Base-by-base conservation (phyloP, 805 yeast species). In the Candida sphagnicola region DNA sequence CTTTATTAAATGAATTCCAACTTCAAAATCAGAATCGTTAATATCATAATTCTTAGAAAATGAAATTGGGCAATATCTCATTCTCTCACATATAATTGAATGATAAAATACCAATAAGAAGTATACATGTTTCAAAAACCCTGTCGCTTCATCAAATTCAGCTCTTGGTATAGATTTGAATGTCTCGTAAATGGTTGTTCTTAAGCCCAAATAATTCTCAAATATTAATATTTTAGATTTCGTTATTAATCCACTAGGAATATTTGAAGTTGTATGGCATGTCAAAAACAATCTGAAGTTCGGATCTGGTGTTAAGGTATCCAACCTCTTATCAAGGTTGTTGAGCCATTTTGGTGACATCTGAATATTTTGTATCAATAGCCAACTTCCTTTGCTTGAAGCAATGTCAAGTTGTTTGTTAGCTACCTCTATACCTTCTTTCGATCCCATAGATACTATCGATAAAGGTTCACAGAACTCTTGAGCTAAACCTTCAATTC, bases 301-400 rank as follows among this genome's bases (percentile, higher is more conserved):
- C 0, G 52, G 35, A 4, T 62, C 54, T 0, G 56, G 47, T 1
- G 44, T 40, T 1, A 64, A 34, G 2, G 54, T 47, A 21, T 62
- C 68, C 32, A 79, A 54, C n/a, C 56, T 52, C 47, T 72, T 76
- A 35, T 71, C 80, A 14, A 85, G 57, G 8, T 64, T 51, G 11
- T 71, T 75, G 18, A 85, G 61, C 88, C 95, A 83, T 3, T 53
- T 56, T 1, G 74, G 62, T 0, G 93, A 77, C 70, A 84, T 73
- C 42, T 91, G 96, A 10, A 86, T 65, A 51, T 90, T 90, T 53
- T 91, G 95, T 21, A 91, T 57, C 19, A 90, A 49, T 0, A 91
- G 57, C 96, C 96, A 88, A 1, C 56, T 49, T 0, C 86, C 88
- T 1, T 53, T 52, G n/a, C 54, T 60, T 1, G 70, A 52, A 0